These are phyloP conservation scores for Emergomyces africanus DNA, from an alignment of 2,329 filamentous ascomycete genomes.

Conservation along the genomic window DNA sequence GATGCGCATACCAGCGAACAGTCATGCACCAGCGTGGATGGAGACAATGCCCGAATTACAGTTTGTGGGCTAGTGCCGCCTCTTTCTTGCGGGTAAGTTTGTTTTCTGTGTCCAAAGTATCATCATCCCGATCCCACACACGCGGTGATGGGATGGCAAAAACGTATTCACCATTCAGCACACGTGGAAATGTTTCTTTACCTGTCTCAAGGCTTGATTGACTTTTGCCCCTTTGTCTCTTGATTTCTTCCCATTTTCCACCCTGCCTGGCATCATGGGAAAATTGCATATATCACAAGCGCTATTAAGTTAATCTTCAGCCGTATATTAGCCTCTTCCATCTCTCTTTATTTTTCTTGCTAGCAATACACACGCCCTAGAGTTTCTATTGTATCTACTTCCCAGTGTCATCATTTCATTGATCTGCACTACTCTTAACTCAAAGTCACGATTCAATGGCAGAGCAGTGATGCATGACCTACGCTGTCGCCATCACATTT, in stretches of 20 bases:
- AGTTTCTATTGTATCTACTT: background rate
- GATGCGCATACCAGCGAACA: conserved; percentile 88
- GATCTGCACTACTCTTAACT: background rate
- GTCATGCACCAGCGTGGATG: conserved; percentile 90
- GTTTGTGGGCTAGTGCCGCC: conserved; percentile 79
- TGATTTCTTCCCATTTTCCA: background rate
- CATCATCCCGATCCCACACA: conserved; percentile 16
- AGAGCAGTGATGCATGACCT: background rate
- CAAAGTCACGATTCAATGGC: background rate
- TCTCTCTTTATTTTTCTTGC: background rate
- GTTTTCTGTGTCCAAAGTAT: conserved; percentile 25
- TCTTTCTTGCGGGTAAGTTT: conserved; percentile 66
- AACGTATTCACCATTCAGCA: conserved; percentile 15
- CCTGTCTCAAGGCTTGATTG: conserved; percentile 26
- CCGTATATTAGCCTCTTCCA: background rate
- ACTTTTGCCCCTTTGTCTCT: conserved; percentile 4
- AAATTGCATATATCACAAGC: background rate
- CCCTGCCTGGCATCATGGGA: background rate
- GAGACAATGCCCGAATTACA: conserved; percentile 91
- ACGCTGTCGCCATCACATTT: background rate
- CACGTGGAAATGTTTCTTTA: conserved; percentile 11
- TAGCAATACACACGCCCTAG: background rate
- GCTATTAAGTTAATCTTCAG: background rate
- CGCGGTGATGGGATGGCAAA: conserved; percentile 13
- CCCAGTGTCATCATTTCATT: background rate